phyloP scores from a whole-genome alignment of 2,329 filamentous ascomycete species.

The Aspergillus arachidicola region DNA sequence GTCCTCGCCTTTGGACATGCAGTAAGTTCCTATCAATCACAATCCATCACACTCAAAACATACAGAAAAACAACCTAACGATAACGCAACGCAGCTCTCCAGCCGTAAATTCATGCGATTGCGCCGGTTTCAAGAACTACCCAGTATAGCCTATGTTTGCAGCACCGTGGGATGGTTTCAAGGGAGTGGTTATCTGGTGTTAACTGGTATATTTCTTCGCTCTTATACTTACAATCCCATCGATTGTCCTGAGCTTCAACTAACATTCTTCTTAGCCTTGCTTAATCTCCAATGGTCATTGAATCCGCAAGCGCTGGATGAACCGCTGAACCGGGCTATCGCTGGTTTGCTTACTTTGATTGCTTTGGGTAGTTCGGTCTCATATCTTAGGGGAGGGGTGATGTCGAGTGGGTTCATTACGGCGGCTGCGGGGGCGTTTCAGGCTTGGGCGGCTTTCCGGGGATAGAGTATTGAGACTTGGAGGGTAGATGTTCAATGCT shows the following conservation, averaged over 20 bases:
- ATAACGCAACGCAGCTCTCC: not conserved
- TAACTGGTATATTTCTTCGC: not conserved
- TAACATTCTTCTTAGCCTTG: not conserved
- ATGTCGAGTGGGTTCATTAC: not conserved
- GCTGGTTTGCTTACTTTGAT: not conserved
- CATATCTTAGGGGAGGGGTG: not conserved
- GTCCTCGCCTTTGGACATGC: not conserved
- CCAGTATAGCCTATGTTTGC: not conserved
- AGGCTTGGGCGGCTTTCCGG: not conserved
- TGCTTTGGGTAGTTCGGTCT: not conserved
- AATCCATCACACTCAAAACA: not conserved
- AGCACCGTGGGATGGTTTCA: slow-evolving; percentile 3
- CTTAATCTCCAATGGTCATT: slow-evolving; percentile 4
- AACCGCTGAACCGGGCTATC: slow-evolving; percentile 1
- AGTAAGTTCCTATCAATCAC: not conserved
- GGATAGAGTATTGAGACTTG: not conserved
- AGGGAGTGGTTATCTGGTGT: slow-evolving; percentile 1
- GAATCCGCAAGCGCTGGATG: not conserved
- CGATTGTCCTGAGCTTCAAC: not conserved
- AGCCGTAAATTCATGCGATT: not conserved
- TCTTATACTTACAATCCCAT: not conserved
- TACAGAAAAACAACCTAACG: not conserved
- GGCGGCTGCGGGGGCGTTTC: not conserved
- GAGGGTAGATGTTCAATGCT: not conserved
- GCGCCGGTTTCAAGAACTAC: not conserved